Conservation (phyloP, 441 rosid species). For the Populus hybrid region DNA sequence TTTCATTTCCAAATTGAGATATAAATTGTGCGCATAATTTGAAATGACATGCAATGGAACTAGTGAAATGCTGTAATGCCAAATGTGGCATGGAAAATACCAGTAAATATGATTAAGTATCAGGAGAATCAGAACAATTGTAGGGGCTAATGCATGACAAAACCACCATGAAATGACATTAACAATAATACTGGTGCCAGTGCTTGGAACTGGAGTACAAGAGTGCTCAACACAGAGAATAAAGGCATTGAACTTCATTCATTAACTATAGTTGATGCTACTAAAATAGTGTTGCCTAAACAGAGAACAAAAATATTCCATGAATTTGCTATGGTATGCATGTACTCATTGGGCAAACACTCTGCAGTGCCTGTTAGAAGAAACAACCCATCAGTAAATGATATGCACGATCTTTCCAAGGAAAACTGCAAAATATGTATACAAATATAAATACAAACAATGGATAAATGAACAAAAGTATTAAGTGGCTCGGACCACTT, state of each 20-base stretch:
- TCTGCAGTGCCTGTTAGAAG: too few species aligned
- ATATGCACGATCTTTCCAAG: too few species aligned
- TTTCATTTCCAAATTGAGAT: background rate
- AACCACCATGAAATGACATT: background rate
- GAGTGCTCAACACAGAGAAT: background rate
- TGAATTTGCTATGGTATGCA: too few species aligned
- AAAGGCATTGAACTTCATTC: too few species aligned
- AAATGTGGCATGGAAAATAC: slow-evolving; percentile 1
- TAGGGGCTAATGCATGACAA: background rate
- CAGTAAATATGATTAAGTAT: background rate
- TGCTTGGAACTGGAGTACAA: too few species aligned
- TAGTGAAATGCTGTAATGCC: background rate
- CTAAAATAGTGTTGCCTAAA: too few species aligned
- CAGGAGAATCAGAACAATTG: background rate
- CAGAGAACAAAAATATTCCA: too few species aligned
- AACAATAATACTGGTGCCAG: background rate
- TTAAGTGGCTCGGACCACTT: background rate
- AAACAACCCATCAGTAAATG: background rate
- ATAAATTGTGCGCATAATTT: background rate
- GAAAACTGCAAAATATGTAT: background rate
- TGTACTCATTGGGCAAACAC: too few species aligned
- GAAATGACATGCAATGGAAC: background rate
- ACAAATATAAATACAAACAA: too few species aligned
- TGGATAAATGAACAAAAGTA: background rate
- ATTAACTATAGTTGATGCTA: too few species aligned